Base-by-base conservation (phyloP, 2,329 filamentous ascomycete species). In the Ophiostoma australiae region DNA sequence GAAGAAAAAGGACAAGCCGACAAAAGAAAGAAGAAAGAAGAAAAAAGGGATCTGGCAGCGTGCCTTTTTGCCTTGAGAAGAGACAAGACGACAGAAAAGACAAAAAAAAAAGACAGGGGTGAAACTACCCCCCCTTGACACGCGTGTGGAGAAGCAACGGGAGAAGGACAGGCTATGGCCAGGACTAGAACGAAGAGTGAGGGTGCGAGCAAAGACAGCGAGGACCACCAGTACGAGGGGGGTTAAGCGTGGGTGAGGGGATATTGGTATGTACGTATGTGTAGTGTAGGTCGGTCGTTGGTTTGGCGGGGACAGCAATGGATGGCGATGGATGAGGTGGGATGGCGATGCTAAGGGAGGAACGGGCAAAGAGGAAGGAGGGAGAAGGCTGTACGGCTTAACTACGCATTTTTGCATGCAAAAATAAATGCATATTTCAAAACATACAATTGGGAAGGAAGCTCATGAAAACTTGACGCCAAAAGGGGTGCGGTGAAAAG, bases 121-220 rank as follows among this genome's bases (percentile, higher is more conserved):
- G 37, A 44, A 48, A 44, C 37, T 27, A 23, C 66, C 66, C 66
- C 66, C 66, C 66, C 39, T 67, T 48, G 66, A 67, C 66, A 67
- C 66, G 66, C 66, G 37, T 67, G 66, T 67, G 66, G 66, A 67
- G 66, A 67, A 67, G 39, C 31, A 39, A 67, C 66, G 66, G 66
- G 66, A 44, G 66, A 44, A 44, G 66, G 66, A 67, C 66, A 67
- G 66, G 39, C 66, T 67, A 27, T 67, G 66, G 66, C 35, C 37
- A 67, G 66, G 23, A 48, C 66, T 44, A 67, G 66, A 66, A 66
- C 63, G 63, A 63, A 33, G 27, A 27, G 11, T 17, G 37, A 15
- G 35, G 3, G 23, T 5, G 65, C 37, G 65, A 67, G 65, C 39
- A 41, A 15, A 67, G 37, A 67, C 65, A 41, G 65, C 44, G 15